Base-by-base conservation (phyloP, 495 filamentous ascomycete genomes). In the Hypoxylon perforatum region DNA sequence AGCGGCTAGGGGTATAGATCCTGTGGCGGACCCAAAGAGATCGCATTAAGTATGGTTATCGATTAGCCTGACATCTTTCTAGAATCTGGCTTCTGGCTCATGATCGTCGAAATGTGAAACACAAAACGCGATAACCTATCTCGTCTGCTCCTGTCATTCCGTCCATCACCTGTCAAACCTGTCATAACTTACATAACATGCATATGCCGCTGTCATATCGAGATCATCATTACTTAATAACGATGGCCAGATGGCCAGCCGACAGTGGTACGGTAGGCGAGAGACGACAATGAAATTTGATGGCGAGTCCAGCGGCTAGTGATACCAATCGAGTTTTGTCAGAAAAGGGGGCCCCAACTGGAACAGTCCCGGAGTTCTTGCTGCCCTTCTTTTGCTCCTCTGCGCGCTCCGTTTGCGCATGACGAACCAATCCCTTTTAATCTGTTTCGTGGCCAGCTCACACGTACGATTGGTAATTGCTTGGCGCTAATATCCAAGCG, bases 341-440 rank as follows among this genome's bases (percentile, higher is more conserved):
- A 44, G 41, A 30, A 21, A 33, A 33, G 11, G 11, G 30, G 30
- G 42, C 12, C 3, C 45, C 17, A 51, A 19, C 19, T 39, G 53
- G 65, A 50, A 51, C 46, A 21, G 48, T 41, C 57, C 52, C 45
- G 57, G 60, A 15, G 11, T 11, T 47, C 9, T 11, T 10, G n/a
- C 8, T 33, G 30, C 30, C 30, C 30, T 33, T 28, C n/a, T n/a
- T n/a, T n/a, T n/a, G n/a, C n/a, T 28, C 3, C 30, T 33, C 30
- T 33, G 2, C 30, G 30, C 30, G 21, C 9, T 10, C 10, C 21
- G n/a, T n/a, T n/a, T 25, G 25, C 45, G 21, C 22, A 23, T 45
- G 61, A 67, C 61, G 64, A 67, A 62, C 25, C 30, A 18, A 45
- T 30, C 39, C 64, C 64, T 62, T n/a, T 61, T 57, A 62, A 67